Base-by-base conservation (phyloP, 2,329 filamentous ascomycete genomes). In the Botrytis aclada region DNA sequence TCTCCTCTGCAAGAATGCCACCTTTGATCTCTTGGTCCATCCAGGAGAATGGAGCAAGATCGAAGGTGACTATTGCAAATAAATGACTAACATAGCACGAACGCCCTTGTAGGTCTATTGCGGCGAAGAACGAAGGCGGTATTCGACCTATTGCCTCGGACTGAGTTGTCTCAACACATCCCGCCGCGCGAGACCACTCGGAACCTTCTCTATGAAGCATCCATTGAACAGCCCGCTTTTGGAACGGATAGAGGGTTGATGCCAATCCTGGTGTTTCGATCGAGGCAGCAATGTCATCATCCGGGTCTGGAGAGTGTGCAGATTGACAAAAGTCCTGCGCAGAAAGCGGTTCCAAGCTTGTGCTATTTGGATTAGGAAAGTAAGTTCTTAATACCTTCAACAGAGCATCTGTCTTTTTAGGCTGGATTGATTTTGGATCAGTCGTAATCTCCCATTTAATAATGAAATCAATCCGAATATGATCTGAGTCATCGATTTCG, bases 191-290 rank as follows among this genome's bases (percentile, higher is more conserved):
- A 14, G 75, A 75, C 85, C 86, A 90, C 34, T 83, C 79, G 4
- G 89, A 85, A 7, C 89, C 89, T 82, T 95, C 93, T 63, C 90
- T 86, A 60, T 82, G 82, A 63, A 95, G 81, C 73, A 94, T 83
- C 92, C 92, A 95, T 65, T 89, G 85, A 3, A 94, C 84, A 2
- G 91, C 88, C 74, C 91, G 84, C 72, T 88, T 88, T 80, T 95
- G 93, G 74, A 94, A 95, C 0, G 91, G 92, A 79, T 89, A 94
- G 0, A 94, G 82, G 0, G 82, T 83, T 1, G 88, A 85, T 62
- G 82, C 82, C 69, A 86, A 83, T 39, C 81, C 82, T 0, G 84
- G 82, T 9, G 88, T 80, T 4, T 82, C 54, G 51, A 88, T 82
- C 0, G 82, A 80, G 2, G 80, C 77, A 0, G 84, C 73, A 5